Evolutionary conservation across 2,329 filamentous ascomycete species (phyloP), one percentile per base, ranked within the genome.

Genomic region (Lasiodiplodia sp.): DNA sequence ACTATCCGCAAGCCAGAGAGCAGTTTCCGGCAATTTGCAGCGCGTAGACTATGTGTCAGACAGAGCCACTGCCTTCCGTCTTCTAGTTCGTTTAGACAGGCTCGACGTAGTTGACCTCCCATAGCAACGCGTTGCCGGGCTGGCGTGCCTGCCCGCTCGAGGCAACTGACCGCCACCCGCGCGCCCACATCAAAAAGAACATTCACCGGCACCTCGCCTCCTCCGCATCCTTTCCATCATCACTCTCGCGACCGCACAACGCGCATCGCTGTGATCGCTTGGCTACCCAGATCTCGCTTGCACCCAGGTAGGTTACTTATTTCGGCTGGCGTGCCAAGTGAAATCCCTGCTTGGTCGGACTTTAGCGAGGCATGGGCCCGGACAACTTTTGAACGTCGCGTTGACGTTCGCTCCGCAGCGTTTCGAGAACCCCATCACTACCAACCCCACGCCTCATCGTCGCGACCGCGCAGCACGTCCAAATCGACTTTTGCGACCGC

Each of bases 321-420:
- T 64, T 38, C 60, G 60, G 60, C 44, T 64, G 47, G 60, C 60
- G 60, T 31, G 60, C 60, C 63, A 66, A 66, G 63, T 21, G 2
- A 14, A 16, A 31, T 6, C 51, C 63, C 51, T 47, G 49, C 28
- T 52, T 47, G 28, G 34, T 38, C 60, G 60, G 60, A 25, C 47
- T 52, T 64, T 64, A 64, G 60, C 60, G 60, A 64, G 60, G 47
- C 60, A 47, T 38, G 60, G 60, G 44, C 63, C 51, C 56, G 23
- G 63, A 60, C 60, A 52, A 52, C 55, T 67, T 67, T 67, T 67
- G 52, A 49, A 67, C 49, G 49, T 53, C 66, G 66, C 57, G 56
- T 62, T 63, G 49, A 52, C 66, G 56, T 62, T 34, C 44, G 51
- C 56, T 44, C 56, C 28, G 47, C 44, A 64, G 60, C 28, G 60